phyloP scores from a whole-genome alignment of 169 alveolate genomes.

The Cryptosporidium ryanae region DNA sequence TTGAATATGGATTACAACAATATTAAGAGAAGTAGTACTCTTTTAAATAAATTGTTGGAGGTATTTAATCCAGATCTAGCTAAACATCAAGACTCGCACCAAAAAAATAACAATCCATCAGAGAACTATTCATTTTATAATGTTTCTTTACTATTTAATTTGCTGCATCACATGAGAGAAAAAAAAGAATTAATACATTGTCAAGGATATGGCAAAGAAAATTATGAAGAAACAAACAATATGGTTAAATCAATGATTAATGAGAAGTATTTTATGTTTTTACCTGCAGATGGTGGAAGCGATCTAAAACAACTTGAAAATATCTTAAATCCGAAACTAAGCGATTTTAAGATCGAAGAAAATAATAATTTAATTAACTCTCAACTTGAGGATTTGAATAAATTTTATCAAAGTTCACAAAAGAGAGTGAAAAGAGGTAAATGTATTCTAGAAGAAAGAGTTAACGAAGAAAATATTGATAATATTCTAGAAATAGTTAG shows the following conservation, averaged over 20 bases:
- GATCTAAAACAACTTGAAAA: constrained; percentile 13
- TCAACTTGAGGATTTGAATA: too few relatives aligned
- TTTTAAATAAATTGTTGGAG: neutral
- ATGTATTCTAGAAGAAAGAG: constrained; percentile 16
- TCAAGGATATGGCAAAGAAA: neutral
- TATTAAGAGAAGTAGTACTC: neutral
- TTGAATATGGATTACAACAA: neutral
- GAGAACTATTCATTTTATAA: constrained; percentile 16
- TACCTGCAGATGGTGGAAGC: constrained; percentile 12
- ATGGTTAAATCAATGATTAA: constrained; percentile 15
- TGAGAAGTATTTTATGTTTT: constrained; percentile 5
- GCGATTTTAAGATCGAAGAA: neutral
- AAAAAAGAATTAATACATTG: neutral
- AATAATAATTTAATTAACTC: neutral
- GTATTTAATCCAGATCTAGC: neutral
- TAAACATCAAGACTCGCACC: neutral
- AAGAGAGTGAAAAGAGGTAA: constrained; percentile 53
- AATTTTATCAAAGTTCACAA: neutral
- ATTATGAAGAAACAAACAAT: constrained; percentile 14
- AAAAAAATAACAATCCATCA: neutral
- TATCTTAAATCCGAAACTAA: neutral
- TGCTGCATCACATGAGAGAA: constrained; percentile 35
- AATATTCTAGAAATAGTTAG: constrained; percentile 6
- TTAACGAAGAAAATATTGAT: constrained; percentile 42
- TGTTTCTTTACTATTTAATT: constrained; percentile 11